Evolutionary conservation across 345 rosid species (phyloP), one percentile per base, ranked within the genome.

Genomic region (Populus deltoides): DNA sequence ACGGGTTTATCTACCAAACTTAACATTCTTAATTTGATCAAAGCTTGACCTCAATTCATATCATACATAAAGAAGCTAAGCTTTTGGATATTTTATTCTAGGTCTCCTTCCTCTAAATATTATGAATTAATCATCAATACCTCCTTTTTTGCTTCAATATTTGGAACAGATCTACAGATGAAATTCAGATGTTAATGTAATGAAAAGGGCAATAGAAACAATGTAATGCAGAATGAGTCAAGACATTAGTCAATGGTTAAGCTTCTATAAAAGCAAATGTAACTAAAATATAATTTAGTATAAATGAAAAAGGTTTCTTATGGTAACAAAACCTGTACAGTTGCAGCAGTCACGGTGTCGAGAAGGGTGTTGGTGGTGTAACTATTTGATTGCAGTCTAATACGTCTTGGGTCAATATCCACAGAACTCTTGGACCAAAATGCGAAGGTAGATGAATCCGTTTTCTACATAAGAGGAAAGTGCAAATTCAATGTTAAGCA

Each of bases 371-470:
- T 97, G 77, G 93, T 87, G 55, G 98, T 97, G 81, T 97, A 94
- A 85, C 92, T 89, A 79, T 86, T 94, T 74, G 99, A 94, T 79
- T 97, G 99, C 88, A 97, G 85, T 81, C 99, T 91, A 70, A 94
- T 94, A 55, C 99, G 92, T 75, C 89, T 92, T 62, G 98, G 92
- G 74, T 97, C 99, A 47, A 94, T 77, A 78, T 97, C 98, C 81
- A 97, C 97, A 43, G 94, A 73, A 79, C 94, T 97, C 89, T 97
- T 97, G 61, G 98, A 94, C 99, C 98, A 97, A 83, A 97, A 90
- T 55, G 98, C 97, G 66, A 97, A 81, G 67, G 90, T 97, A 22
- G 98, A 94, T 10, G 98, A 88, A 83, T 97, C 97, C 0, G 83
- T 80, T 78, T 88, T 86, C 99, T 97, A 86, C 20, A 71, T 17